These are phyloP conservation scores for Tolypocladium cylindrosporum DNA, from an alignment of 2,329 filamentous ascomycete genomes.

Conservation along the genomic window DNA sequence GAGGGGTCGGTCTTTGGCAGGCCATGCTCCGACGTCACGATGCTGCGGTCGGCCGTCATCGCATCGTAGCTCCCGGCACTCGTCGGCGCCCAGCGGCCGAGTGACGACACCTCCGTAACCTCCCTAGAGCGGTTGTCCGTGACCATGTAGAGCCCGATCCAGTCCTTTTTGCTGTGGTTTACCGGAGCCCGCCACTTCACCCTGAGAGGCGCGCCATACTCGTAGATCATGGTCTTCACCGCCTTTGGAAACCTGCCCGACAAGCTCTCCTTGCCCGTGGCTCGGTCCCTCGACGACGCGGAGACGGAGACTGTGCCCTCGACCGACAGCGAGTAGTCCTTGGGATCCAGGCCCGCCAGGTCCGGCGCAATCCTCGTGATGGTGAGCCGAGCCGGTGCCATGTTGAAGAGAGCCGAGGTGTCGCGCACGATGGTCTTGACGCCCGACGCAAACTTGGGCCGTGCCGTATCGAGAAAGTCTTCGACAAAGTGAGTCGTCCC, in stretches of 20 bases:
- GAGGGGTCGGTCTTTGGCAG: constrained; percentile 40
- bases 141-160: constrained; percentile 94
- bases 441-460: constrained; percentile 76
- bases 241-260: constrained; percentile 57
- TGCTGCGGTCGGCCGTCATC: constrained; percentile 63
- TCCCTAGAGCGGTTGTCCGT: constrained; percentile 86
- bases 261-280: constrained; percentile 64
- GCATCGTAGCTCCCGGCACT: constrained; percentile 69
- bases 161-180: constrained; percentile 83
- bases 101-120: constrained; percentile 70
- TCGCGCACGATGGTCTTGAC: constrained; percentile 83
- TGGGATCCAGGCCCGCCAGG: constrained; percentile 67
- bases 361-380: constrained; percentile 73
- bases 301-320: constrained; percentile 51
- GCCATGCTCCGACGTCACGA: constrained; percentile 58
- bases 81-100: constrained; percentile 83
- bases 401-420: constrained; percentile 78
- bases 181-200: constrained; percentile 85
- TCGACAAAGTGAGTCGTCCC: constrained; percentile 84
- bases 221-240: constrained; percentile 67
- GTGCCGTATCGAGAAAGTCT: constrained; percentile 76
- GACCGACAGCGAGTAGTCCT: constrained; percentile 69
- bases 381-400: constrained; percentile 76
- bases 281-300: constrained; percentile 43
- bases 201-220: constrained; percentile 83